Percentiles rank a stretch among this genome's conserved stretches.
Conservation (phyloP, 139 green algal species). For the Tetratostichococcus sp. region DNA sequence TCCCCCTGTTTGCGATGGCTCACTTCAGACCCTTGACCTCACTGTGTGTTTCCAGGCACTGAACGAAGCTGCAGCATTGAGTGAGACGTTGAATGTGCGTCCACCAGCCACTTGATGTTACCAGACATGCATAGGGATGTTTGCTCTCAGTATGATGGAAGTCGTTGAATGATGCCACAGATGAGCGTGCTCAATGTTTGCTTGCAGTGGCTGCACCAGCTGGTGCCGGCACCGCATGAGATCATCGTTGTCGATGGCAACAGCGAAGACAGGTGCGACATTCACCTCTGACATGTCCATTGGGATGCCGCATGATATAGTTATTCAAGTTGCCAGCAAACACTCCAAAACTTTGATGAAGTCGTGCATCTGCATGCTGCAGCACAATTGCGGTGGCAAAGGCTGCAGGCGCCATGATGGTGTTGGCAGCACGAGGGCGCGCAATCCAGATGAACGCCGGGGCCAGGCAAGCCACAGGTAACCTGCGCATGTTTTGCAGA, state of each 20-base stretch:
- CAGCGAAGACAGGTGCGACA: slow-evolving; percentile 44
- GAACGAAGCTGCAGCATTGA: slow-evolving; percentile 58
- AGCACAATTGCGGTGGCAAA: slow-evolving; percentile 43
- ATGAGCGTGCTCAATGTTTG: too few relatives aligned
- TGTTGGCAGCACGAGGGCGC: slow-evolving; percentile 31
- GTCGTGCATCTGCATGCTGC: background rate
- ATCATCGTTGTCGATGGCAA: slow-evolving; percentile 77
- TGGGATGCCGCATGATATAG: background rate
- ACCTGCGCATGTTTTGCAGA: background rate
- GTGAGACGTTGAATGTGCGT: slow-evolving; percentile 16
- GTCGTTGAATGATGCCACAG: too few relatives aligned
- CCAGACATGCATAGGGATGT: too few relatives aligned
- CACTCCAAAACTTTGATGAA: background rate
- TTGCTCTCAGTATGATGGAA: too few relatives aligned
- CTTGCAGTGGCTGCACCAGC: slow-evolving; percentile 21
- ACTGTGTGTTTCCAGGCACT: too few relatives aligned
- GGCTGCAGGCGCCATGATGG: slow-evolving; percentile 4
- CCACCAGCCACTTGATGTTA: too few relatives aligned
- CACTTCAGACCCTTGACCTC: too few relatives aligned
- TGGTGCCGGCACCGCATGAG: slow-evolving; percentile 48
- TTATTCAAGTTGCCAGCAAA: background rate
- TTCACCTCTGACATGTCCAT: background rate
- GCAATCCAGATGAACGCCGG: slow-evolving; percentile 77
- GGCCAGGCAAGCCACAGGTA: slow-evolving; percentile 29
- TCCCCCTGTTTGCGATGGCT: too few relatives aligned